phyloP scores from a whole-genome alignment of 208 protist species.

The Porcisia hertigi region DNA sequence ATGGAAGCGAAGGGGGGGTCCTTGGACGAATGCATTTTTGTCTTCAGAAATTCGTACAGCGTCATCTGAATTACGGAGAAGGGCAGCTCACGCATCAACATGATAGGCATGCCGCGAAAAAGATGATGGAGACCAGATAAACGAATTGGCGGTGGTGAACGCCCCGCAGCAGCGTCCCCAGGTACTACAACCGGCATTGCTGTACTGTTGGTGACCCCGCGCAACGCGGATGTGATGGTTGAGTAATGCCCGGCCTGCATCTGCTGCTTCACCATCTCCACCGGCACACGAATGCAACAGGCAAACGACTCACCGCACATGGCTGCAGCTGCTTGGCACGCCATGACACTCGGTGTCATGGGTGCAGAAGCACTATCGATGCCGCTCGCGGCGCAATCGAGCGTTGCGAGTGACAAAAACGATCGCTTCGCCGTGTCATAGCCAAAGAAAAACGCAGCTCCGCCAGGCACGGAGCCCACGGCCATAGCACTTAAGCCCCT shows the following conservation, averaged over 20 bases:
- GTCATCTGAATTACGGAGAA: slow-evolving; percentile 94
- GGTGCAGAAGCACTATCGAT: slow-evolving; percentile 2
- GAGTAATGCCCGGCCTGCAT: slow-evolving; percentile 81
- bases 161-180: background rate
- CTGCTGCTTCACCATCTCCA: slow-evolving; percentile 92
- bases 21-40: slow-evolving; percentile 29
- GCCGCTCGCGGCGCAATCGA: background rate
- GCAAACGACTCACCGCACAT: slow-evolving; percentile 79
- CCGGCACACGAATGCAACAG: slow-evolving; percentile 88
- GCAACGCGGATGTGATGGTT: slow-evolving; percentile 35
- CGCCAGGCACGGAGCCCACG: slow-evolving; percentile 87
- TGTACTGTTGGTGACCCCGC: slow-evolving; percentile 54
- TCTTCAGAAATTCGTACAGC: slow-evolving; percentile 89
- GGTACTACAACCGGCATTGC: slow-evolving; percentile 2
- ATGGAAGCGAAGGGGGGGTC: slow-evolving; percentile 35
- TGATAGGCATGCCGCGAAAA: slow-evolving; percentile 86
- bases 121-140: slow-evolving; percentile 54
- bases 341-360: slow-evolving; percentile 20
- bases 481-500: slow-evolving; percentile 82
- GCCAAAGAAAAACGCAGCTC: slow-evolving; percentile 86
- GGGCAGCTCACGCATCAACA: slow-evolving; percentile 87
- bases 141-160: slow-evolving; percentile 13
- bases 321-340: slow-evolving; percentile 63
- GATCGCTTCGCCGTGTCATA: slow-evolving; percentile 63
- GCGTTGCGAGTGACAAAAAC: slow-evolving; percentile 10